A percentile compares a stretch with the other conserved stretches of the same genome.
phyloP scores from a whole-genome alignment of 2,329 filamentous ascomycete species.

The Metarhizium humberi region DNA sequence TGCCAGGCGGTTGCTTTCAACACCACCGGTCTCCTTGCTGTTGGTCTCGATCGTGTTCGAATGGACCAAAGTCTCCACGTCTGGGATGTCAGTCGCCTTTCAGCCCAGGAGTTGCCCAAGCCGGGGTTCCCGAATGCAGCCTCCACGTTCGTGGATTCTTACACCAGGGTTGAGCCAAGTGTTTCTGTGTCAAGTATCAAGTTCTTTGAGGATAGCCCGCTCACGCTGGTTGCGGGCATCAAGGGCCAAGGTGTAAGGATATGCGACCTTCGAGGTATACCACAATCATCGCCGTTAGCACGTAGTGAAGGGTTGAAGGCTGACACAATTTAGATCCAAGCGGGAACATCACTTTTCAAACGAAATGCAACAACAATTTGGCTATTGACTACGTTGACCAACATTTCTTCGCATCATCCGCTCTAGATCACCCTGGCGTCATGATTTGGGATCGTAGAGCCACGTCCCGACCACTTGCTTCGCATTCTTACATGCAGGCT shows the following conservation, averaged over 20 bases:
- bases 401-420: conserved; percentile 78
- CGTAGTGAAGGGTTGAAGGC: background rate
- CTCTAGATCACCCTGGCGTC: conserved; percentile 63
- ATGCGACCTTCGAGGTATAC: conserved; percentile 65
- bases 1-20: conserved; percentile 80
- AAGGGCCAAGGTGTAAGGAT: conserved; percentile 66
- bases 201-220: conserved; percentile 70
- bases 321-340: conserved; percentile 32
- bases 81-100: conserved; percentile 64
- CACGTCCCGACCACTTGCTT: conserved; percentile 41
- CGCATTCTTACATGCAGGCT: conserved; percentile 45
- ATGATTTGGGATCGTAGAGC: conserved; percentile 71
- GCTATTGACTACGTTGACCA: conserved; percentile 71
- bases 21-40: conserved; percentile 60
- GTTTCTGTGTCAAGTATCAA: conserved; percentile 75
- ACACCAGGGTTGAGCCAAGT: conserved; percentile 51
- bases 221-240: conserved; percentile 66
- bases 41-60: conserved; percentile 70
- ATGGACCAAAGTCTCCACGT: conserved; percentile 78
- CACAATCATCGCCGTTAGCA: background rate
- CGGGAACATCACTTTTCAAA: conserved; percentile 50
- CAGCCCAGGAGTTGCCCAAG: conserved; percentile 34
- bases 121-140: conserved; percentile 41
- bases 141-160: conserved; percentile 44
- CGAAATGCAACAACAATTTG: conserved; percentile 60